Conservation (phyloP, 192 early-diverging fungal genomes). For the Rhizophagus sp. region DNA sequence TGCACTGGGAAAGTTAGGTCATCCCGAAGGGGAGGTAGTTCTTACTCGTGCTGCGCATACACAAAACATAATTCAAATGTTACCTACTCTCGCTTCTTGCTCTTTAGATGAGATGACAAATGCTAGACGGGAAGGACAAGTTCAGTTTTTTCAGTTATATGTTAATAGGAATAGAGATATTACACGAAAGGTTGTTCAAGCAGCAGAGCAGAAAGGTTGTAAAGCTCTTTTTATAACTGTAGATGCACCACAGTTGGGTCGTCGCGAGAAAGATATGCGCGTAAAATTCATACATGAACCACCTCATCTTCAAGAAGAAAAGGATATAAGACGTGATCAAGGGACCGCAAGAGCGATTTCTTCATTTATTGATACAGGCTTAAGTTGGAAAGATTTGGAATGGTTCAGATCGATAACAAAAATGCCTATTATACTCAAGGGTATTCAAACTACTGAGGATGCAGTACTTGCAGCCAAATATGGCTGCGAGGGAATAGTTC, state of each 20-base stretch:
- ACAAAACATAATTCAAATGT: slow-evolving; percentile 71
- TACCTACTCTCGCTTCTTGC: slow-evolving; percentile 75
- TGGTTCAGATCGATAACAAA: slow-evolving; percentile 86
- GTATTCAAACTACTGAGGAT: slow-evolving; percentile 88
- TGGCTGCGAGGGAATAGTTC: slow-evolving; percentile 82
- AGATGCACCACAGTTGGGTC: slow-evolving; percentile 75
- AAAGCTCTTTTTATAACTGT: slow-evolving; percentile 79
- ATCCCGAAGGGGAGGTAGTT: slow-evolving; percentile 73
- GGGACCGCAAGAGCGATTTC: slow-evolving; percentile 73
- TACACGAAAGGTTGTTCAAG: slow-evolving; percentile 64
- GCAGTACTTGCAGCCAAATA: slow-evolving; percentile 77
- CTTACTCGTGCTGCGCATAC: slow-evolving; percentile 54
- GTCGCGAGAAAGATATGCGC: slow-evolving; percentile 82
- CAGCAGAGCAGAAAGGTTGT: slow-evolving; percentile 77
- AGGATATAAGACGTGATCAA: slow-evolving; percentile 46
- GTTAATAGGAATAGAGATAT: slow-evolving; percentile 70
- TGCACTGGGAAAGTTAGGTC: slow-evolving; percentile 70
- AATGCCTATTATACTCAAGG: slow-evolving; percentile 92
- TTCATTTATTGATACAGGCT: slow-evolving; percentile 77
- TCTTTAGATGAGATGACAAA: slow-evolving; percentile 65
- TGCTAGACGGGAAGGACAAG: slow-evolving; percentile 44
- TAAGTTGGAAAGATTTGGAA: slow-evolving; percentile 86
- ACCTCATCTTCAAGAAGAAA: slow-evolving; percentile 37
- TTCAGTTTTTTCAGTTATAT: slow-evolving; percentile 82
- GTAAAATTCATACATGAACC: slow-evolving; percentile 56